phyloP scores from a whole-genome alignment of 371 early-diverging fungal genomes.

The Apophysomyces trapeziformis region DNA sequence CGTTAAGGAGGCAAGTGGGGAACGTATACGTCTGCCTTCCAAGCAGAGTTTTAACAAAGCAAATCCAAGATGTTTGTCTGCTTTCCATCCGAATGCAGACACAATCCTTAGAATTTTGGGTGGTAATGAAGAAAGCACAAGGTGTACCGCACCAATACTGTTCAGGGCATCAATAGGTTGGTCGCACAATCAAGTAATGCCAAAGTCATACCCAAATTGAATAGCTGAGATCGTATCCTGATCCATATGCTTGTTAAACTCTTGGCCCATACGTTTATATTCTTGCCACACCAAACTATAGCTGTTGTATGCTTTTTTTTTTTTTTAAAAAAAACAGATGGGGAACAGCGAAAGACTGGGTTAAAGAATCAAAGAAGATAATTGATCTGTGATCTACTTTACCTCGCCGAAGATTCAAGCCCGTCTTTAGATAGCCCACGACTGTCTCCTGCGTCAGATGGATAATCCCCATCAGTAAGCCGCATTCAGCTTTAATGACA shows the following conservation, averaged over 20 bases:
- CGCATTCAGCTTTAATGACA: slow-evolving; percentile 56
- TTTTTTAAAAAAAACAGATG: neutral
- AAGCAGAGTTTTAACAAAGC: slow-evolving; percentile 54
- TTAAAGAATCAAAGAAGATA: no score
- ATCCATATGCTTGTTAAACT: slow-evolving; percentile 37
- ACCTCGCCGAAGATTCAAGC: slow-evolving; percentile 62
- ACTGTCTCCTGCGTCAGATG: slow-evolving; percentile 59
- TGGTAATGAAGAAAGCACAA: slow-evolving; percentile 57
- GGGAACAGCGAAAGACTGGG: no score
- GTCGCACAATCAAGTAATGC: slow-evolving; percentile 1
- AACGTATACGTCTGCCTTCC: slow-evolving; percentile 54
- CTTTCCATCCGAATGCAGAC: slow-evolving; percentile 58
- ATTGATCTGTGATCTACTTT: no score
- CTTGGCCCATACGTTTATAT: slow-evolving; percentile 47
- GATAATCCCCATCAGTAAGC: slow-evolving; percentile 56
- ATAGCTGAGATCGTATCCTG: slow-evolving; percentile 43
- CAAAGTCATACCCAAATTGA: slow-evolving; percentile 39
- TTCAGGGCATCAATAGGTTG: neutral
- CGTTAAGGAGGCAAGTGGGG: slow-evolving; percentile 60
- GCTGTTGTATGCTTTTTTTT: slow-evolving; percentile 35
- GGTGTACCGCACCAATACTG: slow-evolving; percentile 61
- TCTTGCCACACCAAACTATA: slow-evolving; percentile 49
- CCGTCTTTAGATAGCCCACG: slow-evolving; percentile 61
- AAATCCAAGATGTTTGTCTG: slow-evolving; percentile 61
- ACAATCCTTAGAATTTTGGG: slow-evolving; percentile 58